Evolutionary conservation across 305 asterid species (phyloP), one percentile per base, ranked within the genome.

Genomic region (Solanum chacoense): DNA sequence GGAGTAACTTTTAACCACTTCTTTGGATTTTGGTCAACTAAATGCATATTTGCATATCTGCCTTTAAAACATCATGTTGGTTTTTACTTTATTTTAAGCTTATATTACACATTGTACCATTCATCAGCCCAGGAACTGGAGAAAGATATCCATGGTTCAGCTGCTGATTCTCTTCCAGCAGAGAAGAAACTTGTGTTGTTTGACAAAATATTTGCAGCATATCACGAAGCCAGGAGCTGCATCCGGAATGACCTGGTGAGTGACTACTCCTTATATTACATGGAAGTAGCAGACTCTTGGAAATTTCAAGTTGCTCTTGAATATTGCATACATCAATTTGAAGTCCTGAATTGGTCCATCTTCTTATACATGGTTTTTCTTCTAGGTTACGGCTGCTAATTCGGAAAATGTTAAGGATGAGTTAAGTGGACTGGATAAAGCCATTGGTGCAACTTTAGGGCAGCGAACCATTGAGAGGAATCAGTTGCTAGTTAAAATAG

Each of bases 121-220:
- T 93, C 59, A 91, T 91, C 98, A 97, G 99, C 99, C 89, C 99
- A 96, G 93, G 99, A 97, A 78, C 91, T 95, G 92, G 99, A 97
- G 95, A 96, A 94, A 93, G 98, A 97, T 89, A 89, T 94, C 85
- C 93, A 88, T 90, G 98, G 98, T 75, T 91, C 98, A 87, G 92
- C 94, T 86, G 96, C 98, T 84, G 97, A 95, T 90, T 93, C 98
- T 29, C 90, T 95, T 87, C 93, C 95, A 13, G 92, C 94, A 18
- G 99, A 96, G 93, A 97, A 97, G 92, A 94, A 91, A 71, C 91
- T 96, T 88, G 93, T 88, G 87, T 84, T 95, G 85, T 97, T 91
- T 92, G 98, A 96, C 97, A 97, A 95, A 93, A 95, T 94, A 87
- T 96, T 95, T 94, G 93, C 98, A 79, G 98, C 99, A 85, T 97